Percentiles rank a stretch among this genome's conserved stretches.
Conservation (phyloP, 2,329 filamentous ascomycete species). For the Penicillium brasilianum region DNA sequence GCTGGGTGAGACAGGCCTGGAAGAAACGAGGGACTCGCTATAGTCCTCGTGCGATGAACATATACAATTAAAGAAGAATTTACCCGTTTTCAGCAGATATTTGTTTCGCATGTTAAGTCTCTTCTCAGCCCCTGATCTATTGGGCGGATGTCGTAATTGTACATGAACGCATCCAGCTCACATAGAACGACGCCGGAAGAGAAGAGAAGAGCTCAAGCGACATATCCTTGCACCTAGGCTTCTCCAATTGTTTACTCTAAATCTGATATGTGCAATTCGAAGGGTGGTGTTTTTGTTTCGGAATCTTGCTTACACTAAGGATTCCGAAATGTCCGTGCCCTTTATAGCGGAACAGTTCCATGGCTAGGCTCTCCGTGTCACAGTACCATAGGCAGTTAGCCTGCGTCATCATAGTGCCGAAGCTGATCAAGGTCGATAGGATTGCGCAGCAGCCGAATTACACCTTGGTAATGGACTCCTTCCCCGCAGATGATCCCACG, state of each 20-base stretch:
- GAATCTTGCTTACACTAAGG: background rate
- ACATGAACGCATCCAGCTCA: no score
- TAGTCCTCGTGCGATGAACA: background rate
- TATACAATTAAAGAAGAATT: background rate
- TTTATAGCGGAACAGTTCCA: background rate
- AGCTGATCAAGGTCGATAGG: background rate
- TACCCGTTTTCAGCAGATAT: background rate
- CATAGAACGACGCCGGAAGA: no score
- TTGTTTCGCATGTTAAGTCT: background rate
- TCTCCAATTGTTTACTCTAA: no score
- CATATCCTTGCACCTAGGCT: no score
- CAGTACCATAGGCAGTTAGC: background rate
- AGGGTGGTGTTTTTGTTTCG: background rate
- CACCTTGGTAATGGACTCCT: constrained; percentile 12
- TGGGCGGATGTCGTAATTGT: no score
- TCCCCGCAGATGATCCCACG: constrained; percentile 21
- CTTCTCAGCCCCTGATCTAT: background rate
- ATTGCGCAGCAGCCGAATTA: constrained; percentile 12
- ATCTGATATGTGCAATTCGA: no score
- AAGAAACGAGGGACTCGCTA: background rate
- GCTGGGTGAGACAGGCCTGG: background rate
- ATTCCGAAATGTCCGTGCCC: background rate
- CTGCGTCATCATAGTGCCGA: background rate
- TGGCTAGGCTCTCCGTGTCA: background rate
- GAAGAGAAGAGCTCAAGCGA: no score